phyloP scores from a whole-genome alignment of 371 early-diverging fungal genomes.

The Rhizomucor pusillus region DNA sequence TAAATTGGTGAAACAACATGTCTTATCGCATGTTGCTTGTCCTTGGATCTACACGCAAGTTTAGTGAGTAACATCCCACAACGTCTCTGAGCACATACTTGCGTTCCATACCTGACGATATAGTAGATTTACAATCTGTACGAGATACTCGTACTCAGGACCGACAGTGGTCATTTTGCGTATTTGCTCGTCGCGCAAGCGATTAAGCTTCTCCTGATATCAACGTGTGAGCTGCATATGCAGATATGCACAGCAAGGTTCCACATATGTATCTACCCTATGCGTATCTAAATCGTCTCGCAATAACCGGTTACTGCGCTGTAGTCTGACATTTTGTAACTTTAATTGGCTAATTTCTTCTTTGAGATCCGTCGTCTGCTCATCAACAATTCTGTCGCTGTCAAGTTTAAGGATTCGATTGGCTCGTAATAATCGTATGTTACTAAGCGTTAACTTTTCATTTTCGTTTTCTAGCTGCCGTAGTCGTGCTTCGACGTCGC shows the following conservation, averaged over 20 bases:
- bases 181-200: slow-evolving; percentile 33
- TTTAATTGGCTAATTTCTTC: slow-evolving; percentile 33
- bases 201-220: no score
- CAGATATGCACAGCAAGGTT: no score
- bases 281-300: slow-evolving; percentile 29
- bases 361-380: slow-evolving; percentile 35
- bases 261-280: no score
- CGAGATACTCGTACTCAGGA: slow-evolving; percentile 54
- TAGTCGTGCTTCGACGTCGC: slow-evolving; percentile 15
- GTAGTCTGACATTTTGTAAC: slow-evolving; percentile 43
- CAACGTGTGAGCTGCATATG: no score
- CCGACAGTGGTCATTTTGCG: slow-evolving; percentile 39
- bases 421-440: slow-evolving; percentile 35
- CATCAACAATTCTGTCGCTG: slow-evolving; percentile 34
- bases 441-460: slow-evolving; percentile 33
- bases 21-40: slow-evolving; percentile 30
- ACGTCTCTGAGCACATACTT: neutral
- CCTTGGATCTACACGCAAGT: slow-evolving; percentile 25
- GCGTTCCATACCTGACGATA: slow-evolving; percentile 35
- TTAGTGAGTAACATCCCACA: no score
- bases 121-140: slow-evolving; percentile 43
- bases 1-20: slow-evolving; percentile 41
- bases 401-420: slow-evolving; percentile 44
- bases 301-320: slow-evolving; percentile 37
- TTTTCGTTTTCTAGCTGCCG: slow-evolving; percentile 37